Conservation (phyloP, 768 basidiomycete genomes). For the Arthromyces matolae region DNA sequence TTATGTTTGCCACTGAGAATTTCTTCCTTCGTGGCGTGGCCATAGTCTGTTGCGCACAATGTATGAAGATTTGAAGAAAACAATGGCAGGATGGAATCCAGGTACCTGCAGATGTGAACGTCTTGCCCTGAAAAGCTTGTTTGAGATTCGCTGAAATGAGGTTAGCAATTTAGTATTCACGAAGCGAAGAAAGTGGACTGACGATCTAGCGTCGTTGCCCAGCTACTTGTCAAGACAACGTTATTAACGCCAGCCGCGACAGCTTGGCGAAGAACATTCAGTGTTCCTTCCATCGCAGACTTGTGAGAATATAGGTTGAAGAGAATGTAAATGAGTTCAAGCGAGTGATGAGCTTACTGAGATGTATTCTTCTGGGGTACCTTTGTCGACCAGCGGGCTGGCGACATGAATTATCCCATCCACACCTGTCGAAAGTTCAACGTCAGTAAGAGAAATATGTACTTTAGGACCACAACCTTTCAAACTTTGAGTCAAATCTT, state of each 20-base stretch:
- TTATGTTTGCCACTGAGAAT: constrained; percentile 6
- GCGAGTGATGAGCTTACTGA: neutral
- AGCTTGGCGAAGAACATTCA: constrained; percentile 13
- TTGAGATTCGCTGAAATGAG: neutral
- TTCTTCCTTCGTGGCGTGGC: constrained; percentile 5
- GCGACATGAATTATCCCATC: constrained; percentile 36
- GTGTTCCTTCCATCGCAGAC: constrained; percentile 12
- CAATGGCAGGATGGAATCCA: neutral
- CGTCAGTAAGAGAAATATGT: neutral
- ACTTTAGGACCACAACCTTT: constrained; percentile 3
- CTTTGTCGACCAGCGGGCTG: constrained; percentile 15
- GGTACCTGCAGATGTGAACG: constrained; percentile 2
- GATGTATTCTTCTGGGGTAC: constrained; percentile 6
- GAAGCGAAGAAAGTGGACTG: neutral
- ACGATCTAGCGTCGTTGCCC: constrained; percentile 11
- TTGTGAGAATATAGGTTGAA: neutral
- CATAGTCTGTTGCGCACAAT: no score
- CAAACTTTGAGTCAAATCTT: constrained; percentile 9
- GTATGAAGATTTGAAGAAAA: no score
- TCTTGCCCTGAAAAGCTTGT: neutral
- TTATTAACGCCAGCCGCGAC: constrained; percentile 7
- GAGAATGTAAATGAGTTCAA: neutral
- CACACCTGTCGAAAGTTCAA: constrained; percentile 27
- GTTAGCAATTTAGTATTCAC: neutral
- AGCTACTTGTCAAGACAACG: constrained; percentile 12